Percentiles rank a stretch among this genome's conserved stretches.
phyloP scores from a whole-genome alignment of 1,139 yeast genomes.

The Geotrichum reessii region DNA sequence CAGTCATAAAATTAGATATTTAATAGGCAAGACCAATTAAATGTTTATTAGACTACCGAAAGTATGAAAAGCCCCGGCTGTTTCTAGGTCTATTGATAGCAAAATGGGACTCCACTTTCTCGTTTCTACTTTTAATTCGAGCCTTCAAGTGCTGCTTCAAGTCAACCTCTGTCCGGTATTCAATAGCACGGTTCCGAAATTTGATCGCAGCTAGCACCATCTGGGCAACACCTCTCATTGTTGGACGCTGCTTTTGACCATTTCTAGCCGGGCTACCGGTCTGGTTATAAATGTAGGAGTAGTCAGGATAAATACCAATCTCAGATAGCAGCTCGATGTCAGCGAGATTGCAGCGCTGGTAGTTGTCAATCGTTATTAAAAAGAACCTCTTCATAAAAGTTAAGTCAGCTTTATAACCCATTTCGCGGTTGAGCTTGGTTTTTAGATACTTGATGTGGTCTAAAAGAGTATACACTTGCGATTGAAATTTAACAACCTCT shows the following conservation, averaged over 20 bases:
- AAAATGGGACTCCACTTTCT: neutral
- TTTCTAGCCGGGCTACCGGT: neutral
- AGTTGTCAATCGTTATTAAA: slow-evolving; percentile 43
- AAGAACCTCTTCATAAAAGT: slow-evolving; percentile 49
- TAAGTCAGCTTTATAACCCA: slow-evolving; percentile 44
- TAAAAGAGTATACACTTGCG: slow-evolving; percentile 20
- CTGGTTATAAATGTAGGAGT: neutral
- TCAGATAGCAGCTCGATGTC: slow-evolving; percentile 44
- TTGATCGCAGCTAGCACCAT: slow-evolving; percentile 55
- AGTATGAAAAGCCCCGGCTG: neutral
- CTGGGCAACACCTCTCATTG: slow-evolving; percentile 43
- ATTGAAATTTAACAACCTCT: neutral
- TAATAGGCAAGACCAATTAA: neutral
- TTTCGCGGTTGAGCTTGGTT: slow-evolving; percentile 27
- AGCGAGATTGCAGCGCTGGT: slow-evolving; percentile 39
- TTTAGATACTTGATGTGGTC: slow-evolving; percentile 25
- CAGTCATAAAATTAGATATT: neutral
- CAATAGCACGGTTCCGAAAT: slow-evolving; percentile 41
- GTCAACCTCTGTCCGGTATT: slow-evolving; percentile 14
- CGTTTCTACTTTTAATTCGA: slow-evolving; percentile 1
- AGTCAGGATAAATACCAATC: slow-evolving; percentile 50
- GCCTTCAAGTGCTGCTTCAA: slow-evolving; percentile 10
- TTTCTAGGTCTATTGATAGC: neutral
- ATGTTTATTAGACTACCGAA: neutral
- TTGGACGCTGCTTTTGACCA: slow-evolving; percentile 27